Base-by-base conservation (phyloP, 208 protist species). In the Leishmania arabica region DNA sequence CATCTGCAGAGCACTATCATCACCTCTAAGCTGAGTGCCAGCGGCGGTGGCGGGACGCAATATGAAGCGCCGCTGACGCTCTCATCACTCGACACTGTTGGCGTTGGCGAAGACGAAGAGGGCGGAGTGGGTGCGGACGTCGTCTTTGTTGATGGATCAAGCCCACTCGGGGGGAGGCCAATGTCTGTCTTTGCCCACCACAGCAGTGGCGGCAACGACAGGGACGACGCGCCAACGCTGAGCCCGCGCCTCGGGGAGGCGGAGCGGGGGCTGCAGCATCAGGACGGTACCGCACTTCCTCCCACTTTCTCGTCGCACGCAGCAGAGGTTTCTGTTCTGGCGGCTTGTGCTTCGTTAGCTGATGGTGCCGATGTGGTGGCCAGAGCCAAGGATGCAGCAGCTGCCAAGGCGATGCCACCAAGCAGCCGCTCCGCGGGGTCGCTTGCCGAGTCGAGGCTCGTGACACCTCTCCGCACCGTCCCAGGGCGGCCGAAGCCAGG, bases 161-260 rank as follows among this genome's bases (percentile, higher is more conserved):
- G 19, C 21, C 68, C 24, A 13, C 31, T 49, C 42, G 68, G 45
- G 13, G 51, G 62, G 21, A n/a, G 19, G 31, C n/a, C 21, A 37
- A 45, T 9, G 45, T 31, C 45, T 21, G 34, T n/a, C 47, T 13
- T 19, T 19, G 77, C 1, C 42, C 17, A 13, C 42, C 17, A 27
- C n/a, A 47, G 42, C 31, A 75, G 42, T 24, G 24, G 77, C 77
- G 19, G 66, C 68, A n/a, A 62, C 66, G n/a, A 2, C 34, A 78
- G 7, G 31, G 66, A 47, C 21, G 70, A 53, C 34, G 68, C 24
- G 3, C 27, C 7, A 42, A n/a, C 24, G 42, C 21, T 42, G 68
- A 73, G 9, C 19, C 42, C 68, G 68, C 40, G 13, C 21, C 42
- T 73, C 42, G 42, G 9, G 68, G 42, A 21, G 40, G 45, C 68